phyloP scores from a whole-genome alignment of 352 stramenopile species.

The Phytopythium ostracodes region DNA sequence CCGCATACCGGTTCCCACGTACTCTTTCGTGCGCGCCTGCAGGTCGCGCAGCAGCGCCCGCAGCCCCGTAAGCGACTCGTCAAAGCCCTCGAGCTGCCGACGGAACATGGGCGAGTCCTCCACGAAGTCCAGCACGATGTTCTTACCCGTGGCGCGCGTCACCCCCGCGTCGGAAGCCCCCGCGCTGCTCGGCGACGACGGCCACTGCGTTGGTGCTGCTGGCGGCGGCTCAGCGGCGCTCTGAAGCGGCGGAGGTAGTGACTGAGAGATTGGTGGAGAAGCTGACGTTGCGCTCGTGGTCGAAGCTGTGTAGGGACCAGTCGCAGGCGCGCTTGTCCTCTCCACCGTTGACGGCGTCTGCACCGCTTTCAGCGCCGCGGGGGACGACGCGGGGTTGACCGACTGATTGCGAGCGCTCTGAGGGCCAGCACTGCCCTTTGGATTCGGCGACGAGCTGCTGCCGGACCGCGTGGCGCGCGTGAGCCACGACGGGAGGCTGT shows the following conservation, averaged over 20 bases:
- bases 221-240: neutral
- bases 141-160: constrained; percentile 46
- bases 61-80: constrained; percentile 68
- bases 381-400: neutral
- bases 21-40: constrained; percentile 70
- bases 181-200: neutral
- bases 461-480: constrained; percentile 3
- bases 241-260: too few relatives aligned
- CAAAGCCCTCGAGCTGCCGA: constrained; percentile 71
- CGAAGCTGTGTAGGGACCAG: too few relatives aligned
- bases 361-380: constrained; percentile 2
- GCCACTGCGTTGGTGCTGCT: neutral
- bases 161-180: constrained; percentile 9
- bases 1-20: constrained; percentile 50
- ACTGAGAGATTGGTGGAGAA: neutral
- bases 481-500: constrained; percentile 5
- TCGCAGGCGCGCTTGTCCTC: too few relatives aligned
- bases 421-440: neutral
- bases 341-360: neutral
- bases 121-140: constrained; percentile 83
- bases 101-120: constrained; percentile 87
- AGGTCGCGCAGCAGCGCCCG: constrained; percentile 69
- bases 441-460: constrained; percentile 1
- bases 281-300: too few relatives aligned
- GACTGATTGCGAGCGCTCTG: too few relatives aligned